Conservation (phyloP, 164 flowering plant species). For the Cinnamomum chago region DNA sequence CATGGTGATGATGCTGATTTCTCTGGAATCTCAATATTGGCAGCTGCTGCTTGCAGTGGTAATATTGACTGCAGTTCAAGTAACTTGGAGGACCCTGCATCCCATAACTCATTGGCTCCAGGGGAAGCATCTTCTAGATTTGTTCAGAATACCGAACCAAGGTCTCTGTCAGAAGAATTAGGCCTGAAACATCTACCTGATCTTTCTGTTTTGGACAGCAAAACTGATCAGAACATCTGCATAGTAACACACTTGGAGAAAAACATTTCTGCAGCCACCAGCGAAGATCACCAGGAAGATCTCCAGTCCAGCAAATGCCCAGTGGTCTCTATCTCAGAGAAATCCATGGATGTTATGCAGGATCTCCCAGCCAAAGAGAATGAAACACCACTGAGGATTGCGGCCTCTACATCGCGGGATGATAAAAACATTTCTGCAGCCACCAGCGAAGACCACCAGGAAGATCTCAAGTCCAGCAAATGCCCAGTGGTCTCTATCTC, state of each 20-base stretch:
- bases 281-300: not conserved
- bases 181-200: constrained; percentile 7
- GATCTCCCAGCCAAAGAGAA: constrained; percentile 13
- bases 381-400: constrained; percentile 10
- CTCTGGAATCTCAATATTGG: constrained; percentile 68
- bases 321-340: not conserved
- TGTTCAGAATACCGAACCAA: constrained; percentile 7
- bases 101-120: not conserved
- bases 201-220: constrained; percentile 11
- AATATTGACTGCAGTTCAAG: constrained; percentile 18
- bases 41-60: constrained; percentile 57
- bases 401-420: constrained; percentile 26
- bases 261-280: not conserved
- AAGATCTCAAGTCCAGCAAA: not conserved
- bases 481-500: not conserved
- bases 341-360: constrained; percentile 6
- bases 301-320: not conserved
- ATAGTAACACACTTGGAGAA: not conserved
- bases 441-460: not conserved
- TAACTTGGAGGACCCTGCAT: constrained; percentile 6
- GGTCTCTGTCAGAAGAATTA: constrained; percentile 7
- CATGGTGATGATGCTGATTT: constrained; percentile 36
- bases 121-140: constrained; percentile 22
- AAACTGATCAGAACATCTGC: constrained; percentile 12
- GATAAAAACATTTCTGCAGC: constrained; percentile 5